These are phyloP conservation scores for Aspergillus ostianus DNA, from an alignment of 495 filamentous ascomycete genomes.

Conservation along the genomic window DNA sequence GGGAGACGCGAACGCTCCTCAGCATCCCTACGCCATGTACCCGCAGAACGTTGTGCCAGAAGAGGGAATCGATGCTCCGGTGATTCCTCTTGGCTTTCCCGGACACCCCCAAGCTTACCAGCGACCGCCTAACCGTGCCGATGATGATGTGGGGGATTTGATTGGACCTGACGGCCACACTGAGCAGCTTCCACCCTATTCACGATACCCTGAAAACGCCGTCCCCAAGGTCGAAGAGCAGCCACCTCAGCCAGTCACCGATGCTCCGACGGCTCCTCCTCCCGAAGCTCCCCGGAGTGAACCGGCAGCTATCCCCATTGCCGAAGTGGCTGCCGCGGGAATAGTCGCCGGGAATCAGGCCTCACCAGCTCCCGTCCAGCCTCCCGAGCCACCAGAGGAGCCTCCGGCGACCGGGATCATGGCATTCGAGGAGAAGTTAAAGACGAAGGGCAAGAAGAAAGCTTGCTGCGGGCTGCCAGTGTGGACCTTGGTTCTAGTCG, in stretches of 20 bases:
- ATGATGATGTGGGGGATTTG: constrained; percentile 80
- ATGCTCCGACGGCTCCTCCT: constrained; percentile 16
- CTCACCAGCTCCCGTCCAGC: neutral
- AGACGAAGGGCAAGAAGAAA: constrained; percentile 54
- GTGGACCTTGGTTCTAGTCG: constrained; percentile 62
- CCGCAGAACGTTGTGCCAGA: constrained; percentile 66
- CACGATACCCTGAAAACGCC: constrained; percentile 67
- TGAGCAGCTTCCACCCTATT: constrained; percentile 88
- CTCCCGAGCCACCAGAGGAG: constrained; percentile 6
- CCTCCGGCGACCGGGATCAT: constrained; percentile 34
- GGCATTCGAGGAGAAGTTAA: constrained; percentile 56
- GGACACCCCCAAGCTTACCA: constrained; percentile 64
- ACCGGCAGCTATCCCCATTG: constrained; percentile 31
- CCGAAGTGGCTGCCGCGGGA: constrained; percentile 47
- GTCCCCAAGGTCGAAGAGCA: constrained; percentile 34
- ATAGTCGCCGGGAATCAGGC: constrained; percentile 22
- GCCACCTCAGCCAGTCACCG: constrained; percentile 21
- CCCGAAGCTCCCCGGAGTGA: constrained; percentile 25
- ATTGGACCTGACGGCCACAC: constrained; percentile 89
- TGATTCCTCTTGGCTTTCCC: constrained; percentile 73
- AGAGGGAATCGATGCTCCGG: constrained; percentile 40
- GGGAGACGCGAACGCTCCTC: constrained; percentile 64
- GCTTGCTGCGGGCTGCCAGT: constrained; percentile 64
- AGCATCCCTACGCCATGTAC: constrained; percentile 86
- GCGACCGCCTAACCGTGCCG: constrained; percentile 69